Conservation (phyloP, 1,284 basidiomycete species). For the Cryptococcus depauperatus region DNA sequence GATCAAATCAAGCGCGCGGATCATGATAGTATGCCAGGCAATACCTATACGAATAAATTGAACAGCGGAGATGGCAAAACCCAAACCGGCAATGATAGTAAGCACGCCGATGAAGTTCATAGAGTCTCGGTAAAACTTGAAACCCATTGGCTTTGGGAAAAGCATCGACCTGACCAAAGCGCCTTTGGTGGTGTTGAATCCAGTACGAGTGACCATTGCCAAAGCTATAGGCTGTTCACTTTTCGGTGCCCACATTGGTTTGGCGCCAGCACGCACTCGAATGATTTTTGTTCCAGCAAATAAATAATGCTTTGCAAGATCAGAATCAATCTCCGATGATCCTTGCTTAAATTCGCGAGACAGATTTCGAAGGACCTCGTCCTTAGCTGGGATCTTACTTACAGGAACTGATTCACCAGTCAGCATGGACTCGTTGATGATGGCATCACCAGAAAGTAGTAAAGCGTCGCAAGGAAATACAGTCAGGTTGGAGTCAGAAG, state of each 20-base stretch:
- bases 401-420: constrained; percentile 71
- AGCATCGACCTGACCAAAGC: constrained; percentile 94
- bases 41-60: constrained; percentile 88
- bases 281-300: constrained; percentile 91
- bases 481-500: constrained; percentile 65
- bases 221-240: constrained; percentile 60
- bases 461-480: constrained; percentile 87
- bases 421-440: constrained; percentile 98
- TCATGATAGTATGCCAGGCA: constrained; percentile 78
- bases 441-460: constrained; percentile 87
- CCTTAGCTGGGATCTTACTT: constrained; percentile 58
- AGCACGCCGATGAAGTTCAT: constrained; percentile 93
- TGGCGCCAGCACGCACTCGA: constrained; percentile 64
- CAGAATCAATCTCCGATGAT: constrained; percentile 57
- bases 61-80: constrained; percentile 78
- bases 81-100: constrained; percentile 75
- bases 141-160: constrained; percentile 96
- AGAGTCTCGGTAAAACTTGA: constrained; percentile 96
- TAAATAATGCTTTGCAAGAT: constrained; percentile 76
- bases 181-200: constrained; percentile 97
- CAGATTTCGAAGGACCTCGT: constrained; percentile 57
- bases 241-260: constrained; percentile 46
- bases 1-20: constrained; percentile 93
- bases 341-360: constrained; percentile 54
- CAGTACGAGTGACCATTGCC: constrained; percentile 85